A percentile compares a stretch with the other conserved stretches of the same genome.
Evolutionary conservation across 2,329 filamentous ascomycete species (phyloP).

Genomic region (Botrytis squamosa): DNA sequence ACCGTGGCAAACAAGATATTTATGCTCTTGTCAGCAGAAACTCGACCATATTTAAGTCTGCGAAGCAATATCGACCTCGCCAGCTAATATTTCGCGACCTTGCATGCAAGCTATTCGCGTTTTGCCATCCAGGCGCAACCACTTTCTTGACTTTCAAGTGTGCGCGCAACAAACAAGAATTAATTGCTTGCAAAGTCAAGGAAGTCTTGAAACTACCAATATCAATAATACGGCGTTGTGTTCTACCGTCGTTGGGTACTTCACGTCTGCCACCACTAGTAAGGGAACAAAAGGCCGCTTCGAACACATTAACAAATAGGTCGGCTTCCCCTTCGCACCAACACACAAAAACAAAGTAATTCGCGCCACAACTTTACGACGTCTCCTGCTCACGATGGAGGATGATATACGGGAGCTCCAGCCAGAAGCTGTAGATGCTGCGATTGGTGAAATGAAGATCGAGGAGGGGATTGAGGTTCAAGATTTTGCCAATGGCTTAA

Average conservation of each 20-base stretch:
- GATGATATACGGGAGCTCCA: constrained; percentile 34
- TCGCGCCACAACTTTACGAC: constrained; percentile 14
- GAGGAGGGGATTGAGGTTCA: constrained; percentile 30
- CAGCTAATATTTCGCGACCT: constrained; percentile 22
- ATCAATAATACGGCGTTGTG: constrained; percentile 10
- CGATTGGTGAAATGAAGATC: constrained; percentile 40
- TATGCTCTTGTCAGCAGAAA: constrained; percentile 30
- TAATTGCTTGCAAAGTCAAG: constrained; percentile 15
- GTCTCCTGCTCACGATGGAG: constrained; percentile 32
- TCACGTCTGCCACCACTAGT: constrained; percentile 9
- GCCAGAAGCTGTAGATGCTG: constrained; percentile 36
- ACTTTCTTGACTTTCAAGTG: constrained; percentile 23
- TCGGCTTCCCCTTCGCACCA: constrained; percentile 18
- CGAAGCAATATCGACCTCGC: constrained; percentile 10
- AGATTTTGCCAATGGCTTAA: constrained; percentile 32
- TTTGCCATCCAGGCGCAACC: constrained; percentile 26
- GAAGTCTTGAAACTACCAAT: background rate
- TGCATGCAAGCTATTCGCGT: constrained; percentile 18
- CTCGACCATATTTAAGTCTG: constrained; percentile 4
- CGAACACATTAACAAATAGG: constrained; percentile 13
- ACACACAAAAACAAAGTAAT: constrained; percentile 16
- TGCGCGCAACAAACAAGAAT: constrained; percentile 16
- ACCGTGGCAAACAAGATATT: constrained; percentile 26
- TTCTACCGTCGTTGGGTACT: constrained; percentile 9
- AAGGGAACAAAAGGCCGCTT: constrained; percentile 9